These are phyloP conservation scores for Encephalitozoon hellem DNA, from an alignment of 371 early-diverging fungal genomes.

Conservation along the genomic window DNA sequence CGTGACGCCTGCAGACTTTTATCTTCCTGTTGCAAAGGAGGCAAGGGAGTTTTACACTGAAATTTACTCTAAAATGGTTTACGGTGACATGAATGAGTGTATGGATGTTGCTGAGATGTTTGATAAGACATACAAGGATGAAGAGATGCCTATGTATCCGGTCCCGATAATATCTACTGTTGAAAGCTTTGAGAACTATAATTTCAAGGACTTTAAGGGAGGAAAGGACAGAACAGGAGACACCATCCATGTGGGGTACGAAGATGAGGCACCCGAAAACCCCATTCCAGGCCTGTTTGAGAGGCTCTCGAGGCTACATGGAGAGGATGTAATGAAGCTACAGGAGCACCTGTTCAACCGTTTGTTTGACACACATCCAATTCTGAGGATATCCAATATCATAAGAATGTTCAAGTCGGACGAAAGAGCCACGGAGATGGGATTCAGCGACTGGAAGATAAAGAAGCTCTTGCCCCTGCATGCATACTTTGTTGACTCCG, in stretches of 20 bases:
- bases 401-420: not conserved
- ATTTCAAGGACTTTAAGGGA: not conserved
- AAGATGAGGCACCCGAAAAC: not conserved
- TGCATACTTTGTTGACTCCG: conserved; percentile 48
- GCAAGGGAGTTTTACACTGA: conserved; percentile 18
- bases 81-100: conserved; percentile 14
- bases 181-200: conserved; percentile 14
- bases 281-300: not conserved
- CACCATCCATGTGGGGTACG: not conserved
- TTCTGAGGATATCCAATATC: conserved; percentile 5
- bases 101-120: not conserved
- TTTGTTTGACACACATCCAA: conserved; percentile 1
- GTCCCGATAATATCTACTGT: conserved; percentile 12
- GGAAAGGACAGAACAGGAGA: not conserved
- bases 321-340: not conserved
- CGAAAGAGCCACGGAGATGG: not conserved
- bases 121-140: not conserved
- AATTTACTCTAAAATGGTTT: conserved; percentile 4
- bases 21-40: not conserved
- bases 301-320: not conserved
- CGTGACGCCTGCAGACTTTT: conserved; percentile 31
- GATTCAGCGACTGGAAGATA: conserved; percentile 11
- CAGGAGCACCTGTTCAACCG: not conserved
- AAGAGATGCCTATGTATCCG: conserved; percentile 14
- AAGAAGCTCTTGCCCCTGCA: conserved; percentile 49